phyloP scores from a whole-genome alignment of 1,284 basidiomycete species.

The Calocybe gambosa region DNA sequence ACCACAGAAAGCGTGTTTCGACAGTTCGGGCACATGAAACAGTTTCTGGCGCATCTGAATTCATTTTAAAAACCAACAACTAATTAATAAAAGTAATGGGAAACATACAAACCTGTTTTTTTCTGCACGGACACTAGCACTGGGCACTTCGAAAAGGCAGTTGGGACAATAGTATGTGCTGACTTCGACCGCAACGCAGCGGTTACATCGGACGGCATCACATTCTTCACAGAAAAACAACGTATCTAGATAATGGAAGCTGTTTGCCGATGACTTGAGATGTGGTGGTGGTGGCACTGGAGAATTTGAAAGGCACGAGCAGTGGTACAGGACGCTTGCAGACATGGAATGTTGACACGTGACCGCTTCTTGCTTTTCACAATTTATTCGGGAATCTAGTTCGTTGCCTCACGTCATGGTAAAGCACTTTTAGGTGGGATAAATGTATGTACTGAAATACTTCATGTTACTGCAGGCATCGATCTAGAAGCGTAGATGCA shows the following conservation, averaged over 20 bases:
- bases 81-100: slow-evolving; percentile 3
- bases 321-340: slow-evolving; percentile 62
- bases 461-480: no score
- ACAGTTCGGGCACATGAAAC: slow-evolving; percentile 94
- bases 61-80: not conserved
- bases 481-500: no score
- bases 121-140: slow-evolving; percentile 91
- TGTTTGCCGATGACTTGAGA: slow-evolving; percentile 63
- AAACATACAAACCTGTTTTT: slow-evolving; percentile 71
- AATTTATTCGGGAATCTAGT: no score
- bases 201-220: slow-evolving; percentile 88
- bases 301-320: slow-evolving; percentile 58
- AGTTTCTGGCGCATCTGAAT: slow-evolving; percentile 89
- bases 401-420: no score
- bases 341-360: slow-evolving; percentile 8
- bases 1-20: slow-evolving; percentile 84
- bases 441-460: no score
- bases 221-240: slow-evolving; percentile 99
- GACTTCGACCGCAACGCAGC: slow-evolving; percentile 89
- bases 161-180: slow-evolving; percentile 97
- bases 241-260: slow-evolving; percentile 77
- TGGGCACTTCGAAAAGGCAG: slow-evolving; percentile 98
- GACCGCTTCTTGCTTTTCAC: not conserved
- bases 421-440: no score
- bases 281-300: slow-evolving; percentile 69